Evolutionary conservation across 371 early-diverging fungal genomes (phyloP), one percentile per base, ranked within the genome.

Genomic region (Mortierella sp.): DNA sequence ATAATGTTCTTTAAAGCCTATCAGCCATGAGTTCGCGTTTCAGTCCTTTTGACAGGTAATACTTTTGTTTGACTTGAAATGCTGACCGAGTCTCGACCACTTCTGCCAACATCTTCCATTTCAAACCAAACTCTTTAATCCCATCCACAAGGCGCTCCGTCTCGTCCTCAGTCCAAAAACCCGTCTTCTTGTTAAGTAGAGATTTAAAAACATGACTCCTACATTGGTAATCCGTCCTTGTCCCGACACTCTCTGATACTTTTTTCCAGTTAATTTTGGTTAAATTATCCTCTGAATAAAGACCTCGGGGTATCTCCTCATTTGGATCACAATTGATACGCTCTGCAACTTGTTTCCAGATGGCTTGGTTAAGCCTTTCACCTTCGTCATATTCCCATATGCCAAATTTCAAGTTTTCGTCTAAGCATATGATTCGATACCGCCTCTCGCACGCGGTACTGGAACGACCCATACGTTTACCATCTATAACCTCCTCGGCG

Each of bases 211-310:
- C 47, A 21, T 62, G 63, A n/a, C 63, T 61, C 43, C 70, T 16
- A 24, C 70, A 69, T 53, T 69, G 70, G 4, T 41, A 43, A 36
- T 52, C 70, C 32, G 70, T 28, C n/a, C 70, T 38, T 22, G 70
- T 69, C 19, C 2, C 21, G 7, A 69, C 63, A 11, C 1, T 10
- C 43, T 41, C 43, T 0, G 57, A 15, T 1, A 69, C 22, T 19
- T 45, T 10, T 15, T 50, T 52, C 69, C 60, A 69, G 41, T 69
- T 38, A 15, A 69, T 24, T 8, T 9, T 1, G n/a, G 13, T 3
- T 24, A 53, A 28, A 53, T 53, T 22, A 28, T 13, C 3, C 5
- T 53, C 55, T 13, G 1, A 5, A 53, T 10, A 53, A 21, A 53
- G 16, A 53, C 24, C 22, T 22, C 13, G 10, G 13, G 43, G 43